phyloP scores from a whole-genome alignment of 306 rosid species.

The Cyamopsis tetragonoloba region DNA sequence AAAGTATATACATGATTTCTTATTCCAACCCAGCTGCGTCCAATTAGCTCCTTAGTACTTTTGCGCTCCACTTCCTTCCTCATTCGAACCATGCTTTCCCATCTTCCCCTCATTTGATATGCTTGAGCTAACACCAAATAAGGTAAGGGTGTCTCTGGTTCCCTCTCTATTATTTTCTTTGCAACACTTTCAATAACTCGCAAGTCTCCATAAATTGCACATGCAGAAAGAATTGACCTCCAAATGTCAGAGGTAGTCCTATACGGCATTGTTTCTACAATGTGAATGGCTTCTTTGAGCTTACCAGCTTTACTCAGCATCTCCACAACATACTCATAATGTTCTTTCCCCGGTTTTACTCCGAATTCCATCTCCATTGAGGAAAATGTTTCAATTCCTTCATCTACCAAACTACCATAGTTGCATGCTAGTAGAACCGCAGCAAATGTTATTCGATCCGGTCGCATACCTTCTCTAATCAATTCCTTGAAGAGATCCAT shows the following conservation, averaged over 20 bases:
- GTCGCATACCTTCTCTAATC: conserved; percentile 34
- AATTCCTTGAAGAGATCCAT: conserved; percentile 42
- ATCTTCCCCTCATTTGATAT: conserved; percentile 58
- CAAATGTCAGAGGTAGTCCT: conserved; percentile 42
- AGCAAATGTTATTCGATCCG: conserved; percentile 61
- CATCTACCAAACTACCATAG: conserved; percentile 56
- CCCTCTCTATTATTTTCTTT: conserved; percentile 49
- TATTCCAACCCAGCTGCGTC: conserved; percentile 65
- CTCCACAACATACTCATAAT: conserved; percentile 50
- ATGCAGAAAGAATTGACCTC: conserved; percentile 54
- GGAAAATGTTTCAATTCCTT: conserved; percentile 54
- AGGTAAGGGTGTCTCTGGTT: conserved; percentile 53
- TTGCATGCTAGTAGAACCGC: conserved; percentile 73
- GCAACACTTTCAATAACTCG: conserved; percentile 57
- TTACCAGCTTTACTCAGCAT: conserved; percentile 65
- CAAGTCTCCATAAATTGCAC: conserved; percentile 47
- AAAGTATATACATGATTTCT: conserved; percentile 50
- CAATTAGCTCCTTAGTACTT: conserved; percentile 36
- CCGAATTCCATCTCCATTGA: conserved; percentile 63
- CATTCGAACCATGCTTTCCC: conserved; percentile 72
- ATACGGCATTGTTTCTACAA: conserved; percentile 45
- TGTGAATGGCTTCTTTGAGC: conserved; percentile 55
- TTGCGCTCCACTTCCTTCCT: conserved; percentile 46
- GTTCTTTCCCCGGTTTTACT: conserved; percentile 51
- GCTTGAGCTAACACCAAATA: conserved; percentile 53